Percentiles rank a stretch among this genome's conserved stretches.
Evolutionary conservation across 768 basidiomycete genomes (phyloP).

Genomic region (Lactarius hengduanensis): DNA sequence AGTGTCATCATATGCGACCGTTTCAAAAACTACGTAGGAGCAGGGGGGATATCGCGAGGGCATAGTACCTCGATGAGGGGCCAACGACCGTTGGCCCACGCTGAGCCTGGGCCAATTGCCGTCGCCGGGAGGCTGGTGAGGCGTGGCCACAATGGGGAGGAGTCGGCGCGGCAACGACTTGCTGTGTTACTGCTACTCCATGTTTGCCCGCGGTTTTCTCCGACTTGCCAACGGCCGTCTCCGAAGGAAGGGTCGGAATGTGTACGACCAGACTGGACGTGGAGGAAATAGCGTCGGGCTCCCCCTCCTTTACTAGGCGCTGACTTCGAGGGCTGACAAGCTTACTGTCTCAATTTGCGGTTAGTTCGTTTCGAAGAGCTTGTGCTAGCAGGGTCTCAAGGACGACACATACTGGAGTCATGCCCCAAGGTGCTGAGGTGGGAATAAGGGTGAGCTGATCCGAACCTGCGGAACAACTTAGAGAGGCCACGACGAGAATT

Average conservation of each 20-base stretch:
- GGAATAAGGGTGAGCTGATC: neutral
- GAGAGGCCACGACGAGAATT: neutral
- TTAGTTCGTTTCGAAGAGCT: neutral
- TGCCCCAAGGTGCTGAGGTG: neutral
- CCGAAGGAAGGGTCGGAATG: neutral
- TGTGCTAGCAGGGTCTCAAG: too few species aligned
- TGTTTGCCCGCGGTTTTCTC: neutral
- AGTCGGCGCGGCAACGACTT: neutral
- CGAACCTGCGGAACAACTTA: too few species aligned
- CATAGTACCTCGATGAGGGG: neutral
- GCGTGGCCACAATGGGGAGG: neutral
- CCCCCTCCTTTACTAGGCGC: neutral
- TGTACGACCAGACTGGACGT: neutral
- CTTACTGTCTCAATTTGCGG: neutral
- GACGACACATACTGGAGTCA: neutral
- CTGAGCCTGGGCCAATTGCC: neutral
- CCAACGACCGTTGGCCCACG: neutral
- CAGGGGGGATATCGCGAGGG: neutral
- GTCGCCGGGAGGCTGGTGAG: neutral
- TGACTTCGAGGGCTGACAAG: neutral
- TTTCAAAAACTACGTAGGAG: neutral
- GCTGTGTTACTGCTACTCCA: neutral
- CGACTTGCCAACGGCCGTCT: neutral
- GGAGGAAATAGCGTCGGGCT: neutral
- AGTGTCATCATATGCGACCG: neutral